phyloP scores from a whole-genome alignment of 495 filamentous ascomycete species.

The Geopyxis carbonaria region DNA sequence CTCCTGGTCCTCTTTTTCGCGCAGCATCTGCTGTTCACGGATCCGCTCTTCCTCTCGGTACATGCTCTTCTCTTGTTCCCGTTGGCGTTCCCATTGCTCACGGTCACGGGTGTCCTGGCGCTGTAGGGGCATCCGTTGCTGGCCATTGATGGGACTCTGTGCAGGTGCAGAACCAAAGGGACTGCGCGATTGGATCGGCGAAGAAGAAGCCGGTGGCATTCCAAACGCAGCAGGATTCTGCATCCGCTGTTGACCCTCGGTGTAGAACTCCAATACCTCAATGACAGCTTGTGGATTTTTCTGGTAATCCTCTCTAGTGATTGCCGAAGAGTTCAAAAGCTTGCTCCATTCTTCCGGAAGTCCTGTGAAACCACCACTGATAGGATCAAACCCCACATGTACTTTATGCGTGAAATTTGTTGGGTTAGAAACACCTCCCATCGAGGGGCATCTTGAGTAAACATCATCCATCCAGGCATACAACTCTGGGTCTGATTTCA shows the following conservation, averaged over 20 bases:
- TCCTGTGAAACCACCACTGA: conserved; percentile 81
- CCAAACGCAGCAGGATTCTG: conserved; percentile 65
- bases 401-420: conserved; percentile 94
- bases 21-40: conserved; percentile 20
- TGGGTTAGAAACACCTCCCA: conserved; percentile 95
- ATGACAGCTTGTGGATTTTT: conserved; percentile 97
- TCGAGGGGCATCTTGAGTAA: conserved; percentile 85
- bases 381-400: conserved; percentile 91
- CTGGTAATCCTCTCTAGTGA: conserved; percentile 94
- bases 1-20: conserved; percentile 27
- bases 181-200: conserved; percentile 35
- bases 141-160: conserved; percentile 12
- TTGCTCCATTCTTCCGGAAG: conserved; percentile 93
- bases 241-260: conserved; percentile 36
- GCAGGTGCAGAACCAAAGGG: too few species aligned
- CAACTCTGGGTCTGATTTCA: conserved; percentile 85
- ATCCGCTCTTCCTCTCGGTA: conserved; percentile 23
- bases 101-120: conserved; percentile 43
- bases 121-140: conserved; percentile 42
- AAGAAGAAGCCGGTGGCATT: conserved; percentile 47
- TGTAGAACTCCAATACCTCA: conserved; percentile 94
- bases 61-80: conserved; percentile 36
- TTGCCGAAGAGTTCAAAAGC: conserved; percentile 80
- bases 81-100: conserved; percentile 32
- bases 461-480: conserved; percentile 98